These are phyloP conservation scores for Neonectria sp. DNA, from an alignment of 2,329 filamentous ascomycete genomes.

Conservation along the genomic window DNA sequence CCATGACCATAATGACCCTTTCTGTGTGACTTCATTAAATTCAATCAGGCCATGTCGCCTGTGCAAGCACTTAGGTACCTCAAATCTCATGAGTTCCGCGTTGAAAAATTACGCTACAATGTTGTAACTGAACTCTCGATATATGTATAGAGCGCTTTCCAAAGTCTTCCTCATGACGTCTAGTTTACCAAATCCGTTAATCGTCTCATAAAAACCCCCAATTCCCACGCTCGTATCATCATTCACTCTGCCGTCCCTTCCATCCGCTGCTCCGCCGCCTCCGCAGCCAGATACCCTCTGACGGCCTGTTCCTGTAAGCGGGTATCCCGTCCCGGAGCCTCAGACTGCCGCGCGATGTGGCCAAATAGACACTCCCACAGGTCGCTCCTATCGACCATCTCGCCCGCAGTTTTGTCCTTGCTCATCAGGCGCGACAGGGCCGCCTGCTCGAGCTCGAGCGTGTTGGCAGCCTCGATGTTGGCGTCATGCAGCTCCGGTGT, in stretches of 20 bases:
- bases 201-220: neutral
- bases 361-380: conserved; percentile 94
- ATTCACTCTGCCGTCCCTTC: conserved; percentile 20
- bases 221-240: neutral
- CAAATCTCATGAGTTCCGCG: neutral
- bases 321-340: conserved; percentile 42
- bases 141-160: neutral
- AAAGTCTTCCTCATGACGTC: neutral
- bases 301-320: conserved; percentile 53
- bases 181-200: neutral
- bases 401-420: conserved; percentile 80
- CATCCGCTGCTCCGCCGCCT: conserved; percentile 59
- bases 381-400: conserved; percentile 83
- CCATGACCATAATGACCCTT: neutral
- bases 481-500: conserved; percentile 68
- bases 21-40: neutral
- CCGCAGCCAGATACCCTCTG: conserved; percentile 60
- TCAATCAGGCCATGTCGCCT: too few species aligned
- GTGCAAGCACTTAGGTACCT: neutral
- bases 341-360: conserved; percentile 56
- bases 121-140: neutral
- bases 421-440: conserved; percentile 79
- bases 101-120: neutral
- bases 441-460: conserved; percentile 83
- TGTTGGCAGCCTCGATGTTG: conserved; percentile 86